Base-by-base conservation (phyloP, 2,329 filamentous ascomycete genomes). In the Fusarium penzigii region DNA sequence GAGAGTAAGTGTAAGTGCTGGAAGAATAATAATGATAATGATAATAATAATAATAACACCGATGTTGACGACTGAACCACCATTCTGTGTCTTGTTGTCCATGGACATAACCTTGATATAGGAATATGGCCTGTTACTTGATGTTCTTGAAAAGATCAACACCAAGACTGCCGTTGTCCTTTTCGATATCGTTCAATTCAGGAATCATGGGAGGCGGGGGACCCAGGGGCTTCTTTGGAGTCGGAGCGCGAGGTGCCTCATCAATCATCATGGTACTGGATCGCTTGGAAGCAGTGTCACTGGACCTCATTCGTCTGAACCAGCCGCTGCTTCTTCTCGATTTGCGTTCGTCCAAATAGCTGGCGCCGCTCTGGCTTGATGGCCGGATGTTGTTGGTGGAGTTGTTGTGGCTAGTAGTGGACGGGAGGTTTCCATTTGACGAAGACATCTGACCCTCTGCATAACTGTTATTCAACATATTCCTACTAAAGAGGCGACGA, bases 201-300 rank as follows among this genome's bases (percentile, higher is more conserved):
- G 82, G 82, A 46, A 85, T 84, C 80, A 80, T 84, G 20, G 82
- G 82, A 38, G 82, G 80, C 50, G 82, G 82, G 9, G 82, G 81
- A 11, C 78, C 78, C 36, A 67, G 57, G 6, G 73, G 68, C 55
- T 75, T 76, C 63, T 66, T 62, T 44, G 57, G 49, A 39, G 65
- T 63, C 48, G 68, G 59, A 29, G 61, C 49, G 10, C 55, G 55
- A 45, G 67, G 53, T 25, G 66, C 48, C 43, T 74, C 70, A 42
- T 78, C 72, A 50, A 60, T 44, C 42, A 76, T 72, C 43, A 75
- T 57, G 52, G 76, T 65, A 63, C 75, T 79, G 42, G 73, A 63
- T 39, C 78, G 78, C 59, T 68, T 68, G 41, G 65, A 55, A 8
- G 62, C 57, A 10, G 66, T 54, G 16, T 72, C 70, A 46, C 72